A percentile compares a stretch with the other conserved stretches of the same genome.
phyloP scores from a whole-genome alignment of 2,329 filamentous ascomycete genomes.

The Aspergillus brasiliensis region DNA sequence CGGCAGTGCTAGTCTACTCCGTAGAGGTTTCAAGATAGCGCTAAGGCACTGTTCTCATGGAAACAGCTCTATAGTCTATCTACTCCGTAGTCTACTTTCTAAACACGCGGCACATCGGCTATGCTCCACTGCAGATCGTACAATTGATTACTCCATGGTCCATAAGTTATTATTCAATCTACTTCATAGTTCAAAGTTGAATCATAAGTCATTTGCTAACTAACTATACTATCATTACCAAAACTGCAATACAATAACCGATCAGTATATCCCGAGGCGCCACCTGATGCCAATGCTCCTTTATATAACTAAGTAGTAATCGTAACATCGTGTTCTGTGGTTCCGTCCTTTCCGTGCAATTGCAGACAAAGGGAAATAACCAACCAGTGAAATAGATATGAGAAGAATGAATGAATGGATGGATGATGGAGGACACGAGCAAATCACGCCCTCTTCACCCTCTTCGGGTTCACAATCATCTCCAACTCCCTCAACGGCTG shows the following conservation, averaged over 20 bases:
- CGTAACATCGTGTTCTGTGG: background rate
- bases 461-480: constrained; percentile 4
- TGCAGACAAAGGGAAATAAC: background rate
- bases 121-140: background rate
- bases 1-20: background rate
- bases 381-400: background rate
- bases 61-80: background rate
- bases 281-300: constrained; percentile 45
- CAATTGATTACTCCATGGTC: background rate
- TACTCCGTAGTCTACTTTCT: too few relatives aligned
- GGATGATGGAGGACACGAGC: background rate
- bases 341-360: background rate
- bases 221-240: too few relatives aligned
- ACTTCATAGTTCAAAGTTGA: background rate
- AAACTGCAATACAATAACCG: background rate
- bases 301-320: background rate
- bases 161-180: too few relatives aligned
- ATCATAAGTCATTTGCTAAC: too few relatives aligned
- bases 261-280: constrained; percentile 33
- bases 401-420: background rate
- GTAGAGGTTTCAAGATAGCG: background rate
- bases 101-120: too few relatives aligned
- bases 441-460: background rate
- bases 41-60: constrained; percentile 4
- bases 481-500: constrained; percentile 47